Conservation (phyloP, 345 rosid genomes). For the Murraya paniculata region DNA sequence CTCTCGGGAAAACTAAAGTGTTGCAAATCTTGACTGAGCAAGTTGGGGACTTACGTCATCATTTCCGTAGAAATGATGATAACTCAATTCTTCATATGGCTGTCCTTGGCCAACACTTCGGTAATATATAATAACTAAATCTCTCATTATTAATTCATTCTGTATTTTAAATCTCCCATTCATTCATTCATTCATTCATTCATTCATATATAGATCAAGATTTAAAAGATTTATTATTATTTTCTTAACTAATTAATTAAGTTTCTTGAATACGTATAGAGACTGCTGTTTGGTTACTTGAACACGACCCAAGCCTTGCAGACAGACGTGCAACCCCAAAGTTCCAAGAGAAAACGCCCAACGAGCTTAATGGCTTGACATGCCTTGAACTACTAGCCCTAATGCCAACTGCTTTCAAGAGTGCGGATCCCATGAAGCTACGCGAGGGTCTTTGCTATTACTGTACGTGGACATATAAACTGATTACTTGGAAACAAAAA, state of each 20-base stretch:
- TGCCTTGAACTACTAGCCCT: neutral
- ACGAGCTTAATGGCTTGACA: neutral
- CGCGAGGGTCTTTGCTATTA: neutral
- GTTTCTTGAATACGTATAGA: neutral
- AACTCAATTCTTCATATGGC: slow-evolving; percentile 2
- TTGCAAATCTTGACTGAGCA: neutral
- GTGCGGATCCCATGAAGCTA: neutral
- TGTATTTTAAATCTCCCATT: too few relatives aligned
- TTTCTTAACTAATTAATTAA: neutral
- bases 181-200: too few relatives aligned
- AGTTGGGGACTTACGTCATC: neutral
- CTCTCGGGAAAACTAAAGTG: neutral
- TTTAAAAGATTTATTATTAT: too few relatives aligned
- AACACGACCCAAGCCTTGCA: neutral
- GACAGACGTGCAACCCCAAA: neutral
- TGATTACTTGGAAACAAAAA: neutral
- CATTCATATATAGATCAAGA: too few relatives aligned
- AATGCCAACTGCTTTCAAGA: neutral
- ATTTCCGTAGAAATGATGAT: neutral
- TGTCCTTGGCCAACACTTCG: neutral
- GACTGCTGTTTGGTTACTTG: neutral
- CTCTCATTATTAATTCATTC: too few relatives aligned
- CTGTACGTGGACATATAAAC: neutral
- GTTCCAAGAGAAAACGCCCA: too few relatives aligned
- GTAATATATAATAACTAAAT: neutral